Base-by-base conservation (phyloP, 2,329 filamentous ascomycete species). In the Xylaria sp. region DNA sequence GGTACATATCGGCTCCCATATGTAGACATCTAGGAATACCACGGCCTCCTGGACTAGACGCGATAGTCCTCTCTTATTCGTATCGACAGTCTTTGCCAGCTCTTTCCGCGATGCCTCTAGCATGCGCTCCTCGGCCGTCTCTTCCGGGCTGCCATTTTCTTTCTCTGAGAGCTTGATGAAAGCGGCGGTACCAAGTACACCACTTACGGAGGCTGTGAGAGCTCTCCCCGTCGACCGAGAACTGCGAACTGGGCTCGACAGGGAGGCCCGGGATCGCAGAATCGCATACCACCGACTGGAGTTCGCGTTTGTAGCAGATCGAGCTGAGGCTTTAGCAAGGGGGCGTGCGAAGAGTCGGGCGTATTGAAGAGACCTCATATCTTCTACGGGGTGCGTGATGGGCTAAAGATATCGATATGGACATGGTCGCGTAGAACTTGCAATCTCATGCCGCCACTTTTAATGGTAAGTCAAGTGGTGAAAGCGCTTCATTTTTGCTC, bases 1-100 rank as follows among this genome's bases (percentile, higher is more conserved):
- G 0, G 93, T 99, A 58, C 88, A 92, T 30, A 97, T 73, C 0
- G 94, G 93, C 74, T 99, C 94, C 81, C 83, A 83, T n/a, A 93
- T 75, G 69, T 86, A 90, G 0, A 82, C 62, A 68, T 96, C 90
- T 44, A 94, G 65, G 58, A 88, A 83, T 35, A 91, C 79, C 59
- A 87, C 78, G 34, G 90, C 69, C 10, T 79, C 79, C 64, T 87
- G 83, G 52, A 81, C 76, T 5, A 87, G 68, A 53, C 83, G 82
- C 11, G 76, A 77, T 11, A 91, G 71, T 0, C 87, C 85, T 46
- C 77, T 78, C 35, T 88, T 80, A 59, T 86, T 79, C 4, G 86
- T 80, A 1, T 83, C 79, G 1, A 92, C 82, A 42, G 81, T 81
- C 68, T 90, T 90, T 59, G 80, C 80, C 42, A 96, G 84, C 76